A percentile compares a stretch with the other conserved stretches of the same genome.
These are phyloP conservation scores for Thielaviopsis musarum DNA, from an alignment of 2,329 filamentous ascomycete genomes.

Conservation along the genomic window DNA sequence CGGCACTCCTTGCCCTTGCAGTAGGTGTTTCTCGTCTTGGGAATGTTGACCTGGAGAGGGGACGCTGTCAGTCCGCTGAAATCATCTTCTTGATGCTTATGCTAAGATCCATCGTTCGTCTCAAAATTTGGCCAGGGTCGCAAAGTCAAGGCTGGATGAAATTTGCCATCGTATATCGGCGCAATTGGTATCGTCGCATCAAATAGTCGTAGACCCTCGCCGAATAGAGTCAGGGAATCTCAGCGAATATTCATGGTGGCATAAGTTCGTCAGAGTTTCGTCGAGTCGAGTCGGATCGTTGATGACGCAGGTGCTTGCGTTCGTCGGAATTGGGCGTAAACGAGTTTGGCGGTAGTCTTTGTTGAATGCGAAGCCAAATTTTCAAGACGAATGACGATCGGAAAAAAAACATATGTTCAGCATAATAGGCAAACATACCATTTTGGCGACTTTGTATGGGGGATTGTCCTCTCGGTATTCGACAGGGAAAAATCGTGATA, in stretches of 20 bases:
- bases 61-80: conserved; percentile 18
- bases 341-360: not conserved
- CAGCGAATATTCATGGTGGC: not conserved
- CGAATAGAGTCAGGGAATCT: not conserved
- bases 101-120: conserved; percentile 12
- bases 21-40: conserved; percentile 93
- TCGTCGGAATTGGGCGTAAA: not conserved
- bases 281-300: not conserved
- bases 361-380: not conserved
- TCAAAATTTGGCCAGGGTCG: not conserved
- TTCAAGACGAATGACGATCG: not conserved
- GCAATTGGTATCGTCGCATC: not conserved
- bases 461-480: conserved; percentile 26
- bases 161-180: not conserved
- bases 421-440: conserved; percentile 23
- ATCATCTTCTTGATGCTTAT: conserved; percentile 17
- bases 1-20: conserved; percentile 93
- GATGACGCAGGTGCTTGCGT: not conserved
- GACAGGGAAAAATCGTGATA: conserved; percentile 24
- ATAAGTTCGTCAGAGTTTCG: conserved; percentile 4
- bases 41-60: conserved; percentile 70
- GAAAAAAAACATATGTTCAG: conserved; percentile 3
- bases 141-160: conserved; percentile 5
- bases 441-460: conserved; percentile 29
- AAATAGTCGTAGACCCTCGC: not conserved